Conservation (phyloP, 2,329 filamentous ascomycete species). For the Teratosphaeria nubilosa region DNA sequence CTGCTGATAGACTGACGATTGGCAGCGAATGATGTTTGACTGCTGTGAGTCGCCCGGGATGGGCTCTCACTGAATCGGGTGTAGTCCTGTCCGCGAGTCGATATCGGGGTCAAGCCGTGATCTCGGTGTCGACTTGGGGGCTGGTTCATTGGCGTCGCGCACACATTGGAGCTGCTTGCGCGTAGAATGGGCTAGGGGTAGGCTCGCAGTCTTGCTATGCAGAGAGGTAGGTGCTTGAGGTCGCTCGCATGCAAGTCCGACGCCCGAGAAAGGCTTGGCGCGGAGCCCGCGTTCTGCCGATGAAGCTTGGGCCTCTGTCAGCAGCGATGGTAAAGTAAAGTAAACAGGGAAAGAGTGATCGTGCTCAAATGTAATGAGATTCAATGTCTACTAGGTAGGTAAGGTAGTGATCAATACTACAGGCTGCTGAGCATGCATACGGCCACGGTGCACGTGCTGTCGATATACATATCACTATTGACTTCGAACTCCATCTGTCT, state of each 20-base stretch:
- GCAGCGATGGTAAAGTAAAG: background rate
- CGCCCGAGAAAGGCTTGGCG: background rate
- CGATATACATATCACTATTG: too few species aligned
- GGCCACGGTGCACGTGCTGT: too few species aligned
- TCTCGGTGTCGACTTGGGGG: conserved; percentile 35
- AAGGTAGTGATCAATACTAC: too few species aligned
- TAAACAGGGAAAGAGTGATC: too few species aligned
- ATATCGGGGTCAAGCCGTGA: conserved; percentile 37
- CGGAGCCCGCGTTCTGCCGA: background rate
- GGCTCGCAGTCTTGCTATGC: background rate
- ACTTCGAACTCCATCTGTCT: too few species aligned
- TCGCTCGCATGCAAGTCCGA: background rate
- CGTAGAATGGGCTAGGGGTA: background rate
- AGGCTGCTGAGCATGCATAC: too few species aligned
- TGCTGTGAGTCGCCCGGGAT: conserved; percentile 44
- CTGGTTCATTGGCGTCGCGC: conserved; percentile 42
- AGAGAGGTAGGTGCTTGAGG: background rate
- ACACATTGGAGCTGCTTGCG: conserved; percentile 16
- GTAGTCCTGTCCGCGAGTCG: conserved; percentile 21
- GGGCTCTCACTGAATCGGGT: conserved; percentile 28
- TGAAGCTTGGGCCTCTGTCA: background rate
- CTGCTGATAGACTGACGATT: conserved; percentile 43
- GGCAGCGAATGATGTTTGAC: conserved; percentile 41
- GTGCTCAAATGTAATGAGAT: too few species aligned
- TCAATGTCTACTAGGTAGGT: too few species aligned